These are phyloP conservation scores for Leishmania martiniquensis DNA, from an alignment of 208 protist genomes.

Conservation along the genomic window DNA sequence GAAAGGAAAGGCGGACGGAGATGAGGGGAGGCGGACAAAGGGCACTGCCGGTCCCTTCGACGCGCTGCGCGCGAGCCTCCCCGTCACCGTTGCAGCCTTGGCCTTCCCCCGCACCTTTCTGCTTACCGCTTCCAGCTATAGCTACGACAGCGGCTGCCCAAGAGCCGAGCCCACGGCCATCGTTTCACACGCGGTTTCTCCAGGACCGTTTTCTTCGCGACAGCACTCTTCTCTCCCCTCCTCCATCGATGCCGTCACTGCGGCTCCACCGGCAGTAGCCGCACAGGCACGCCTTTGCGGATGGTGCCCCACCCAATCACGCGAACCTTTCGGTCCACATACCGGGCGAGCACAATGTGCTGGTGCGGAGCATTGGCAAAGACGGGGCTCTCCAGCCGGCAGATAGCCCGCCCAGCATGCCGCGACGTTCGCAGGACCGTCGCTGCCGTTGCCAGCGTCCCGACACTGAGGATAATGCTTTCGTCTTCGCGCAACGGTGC, in stretches of 20 bases:
- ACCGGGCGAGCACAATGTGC: slow-evolving; percentile 97
- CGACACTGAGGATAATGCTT: slow-evolving; percentile 99
- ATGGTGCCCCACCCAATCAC: slow-evolving; percentile 96
- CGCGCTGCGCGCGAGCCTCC: neutral
- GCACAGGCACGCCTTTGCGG: slow-evolving; percentile 65
- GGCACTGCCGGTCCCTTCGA: neutral
- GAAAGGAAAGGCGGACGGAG: neutral
- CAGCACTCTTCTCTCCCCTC: neutral
- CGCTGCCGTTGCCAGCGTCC: slow-evolving; percentile 97
- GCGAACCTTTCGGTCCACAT: slow-evolving; percentile 97
- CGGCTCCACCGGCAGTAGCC: slow-evolving; percentile 17
- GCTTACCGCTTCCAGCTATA: neutral
- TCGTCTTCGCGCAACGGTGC: slow-evolving; percentile 95
- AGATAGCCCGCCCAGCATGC: slow-evolving; percentile 95
- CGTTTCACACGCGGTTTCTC: neutral
- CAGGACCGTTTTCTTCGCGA: no score
- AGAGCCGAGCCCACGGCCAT: neutral
- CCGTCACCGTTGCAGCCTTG: neutral
- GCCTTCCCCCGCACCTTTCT: neutral
- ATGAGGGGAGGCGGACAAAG: neutral
- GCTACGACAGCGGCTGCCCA: neutral
- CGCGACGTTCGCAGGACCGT: slow-evolving; percentile 93
- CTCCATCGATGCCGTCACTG: neutral
- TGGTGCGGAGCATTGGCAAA: slow-evolving; percentile 95
- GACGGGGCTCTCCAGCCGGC: slow-evolving; percentile 96